phyloP scores from a whole-genome alignment of 2,329 filamentous ascomycete genomes.

The Fusarium nisikadoi region DNA sequence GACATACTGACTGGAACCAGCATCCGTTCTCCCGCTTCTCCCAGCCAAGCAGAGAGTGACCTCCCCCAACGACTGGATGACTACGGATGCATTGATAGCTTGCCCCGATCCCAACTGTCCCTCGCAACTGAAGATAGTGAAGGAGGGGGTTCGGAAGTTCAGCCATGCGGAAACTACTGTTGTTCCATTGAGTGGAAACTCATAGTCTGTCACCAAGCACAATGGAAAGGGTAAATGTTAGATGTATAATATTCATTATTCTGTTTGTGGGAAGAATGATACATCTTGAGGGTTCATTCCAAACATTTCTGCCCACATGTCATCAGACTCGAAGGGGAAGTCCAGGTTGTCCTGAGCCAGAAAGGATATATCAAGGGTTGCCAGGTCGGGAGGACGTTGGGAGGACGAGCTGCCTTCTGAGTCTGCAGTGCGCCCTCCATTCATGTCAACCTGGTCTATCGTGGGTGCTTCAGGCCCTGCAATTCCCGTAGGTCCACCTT shows the following conservation, averaged over 20 bases:
- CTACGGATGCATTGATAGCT: background rate
- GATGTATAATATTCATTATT: background rate
- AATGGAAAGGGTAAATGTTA: accelerated
- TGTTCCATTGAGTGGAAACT: background rate
- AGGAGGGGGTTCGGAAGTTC: background rate
- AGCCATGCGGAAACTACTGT: background rate
- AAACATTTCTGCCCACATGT: background rate
- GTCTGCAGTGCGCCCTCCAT: accelerated
- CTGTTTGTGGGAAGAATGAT: background rate
- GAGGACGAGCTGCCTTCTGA: background rate
- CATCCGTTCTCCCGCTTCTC: background rate
- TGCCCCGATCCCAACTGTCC: background rate
- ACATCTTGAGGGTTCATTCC: background rate
- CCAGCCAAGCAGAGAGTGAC: background rate
- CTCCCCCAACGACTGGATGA: background rate
- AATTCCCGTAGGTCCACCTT: accelerated
- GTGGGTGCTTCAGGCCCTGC: accelerated
- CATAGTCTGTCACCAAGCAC: accelerated
- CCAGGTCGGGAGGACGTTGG: background rate
- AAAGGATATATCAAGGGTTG: background rate
- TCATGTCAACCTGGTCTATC: too few relatives aligned
- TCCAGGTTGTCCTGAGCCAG: background rate
- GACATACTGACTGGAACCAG: background rate
- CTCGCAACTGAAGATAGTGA: background rate
- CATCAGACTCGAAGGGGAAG: background rate